A percentile compares a stretch with the other conserved stretches of the same genome.
phyloP scores from a whole-genome alignment of 768 basidiomycete species.

The Chiua virens region DNA sequence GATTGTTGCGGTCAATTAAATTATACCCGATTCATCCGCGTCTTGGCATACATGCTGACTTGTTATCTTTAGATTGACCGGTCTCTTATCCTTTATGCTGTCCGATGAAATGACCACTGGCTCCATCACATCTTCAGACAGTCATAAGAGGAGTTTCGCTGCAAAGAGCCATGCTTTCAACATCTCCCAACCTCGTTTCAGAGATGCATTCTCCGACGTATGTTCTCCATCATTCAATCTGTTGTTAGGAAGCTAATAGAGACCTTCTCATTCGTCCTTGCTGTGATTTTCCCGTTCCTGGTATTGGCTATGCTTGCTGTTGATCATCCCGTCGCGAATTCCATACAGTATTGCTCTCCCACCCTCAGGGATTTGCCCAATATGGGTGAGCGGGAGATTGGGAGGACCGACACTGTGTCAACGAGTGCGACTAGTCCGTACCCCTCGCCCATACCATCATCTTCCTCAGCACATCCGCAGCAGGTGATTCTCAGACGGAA shows the following conservation, averaged over 20 bases:
- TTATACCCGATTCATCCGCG: conserved; percentile 9
- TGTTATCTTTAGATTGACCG: conserved; percentile 67
- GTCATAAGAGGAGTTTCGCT: conserved; percentile 78
- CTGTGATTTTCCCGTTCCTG: conserved; percentile 19
- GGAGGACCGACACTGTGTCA: conserved; percentile 40
- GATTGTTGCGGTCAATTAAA: conserved; percentile 13
- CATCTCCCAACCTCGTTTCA: conserved; percentile 72
- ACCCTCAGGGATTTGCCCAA: conserved; percentile 78
- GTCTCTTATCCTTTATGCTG: conserved; percentile 92
- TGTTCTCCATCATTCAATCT: conserved; percentile 31
- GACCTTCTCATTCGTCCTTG: conserved; percentile 12
- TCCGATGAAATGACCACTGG: conserved; percentile 97
- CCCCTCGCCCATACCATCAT: conserved; percentile 13
- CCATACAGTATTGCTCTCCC: conserved; percentile 64
- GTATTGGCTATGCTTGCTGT: conserved; percentile 12
- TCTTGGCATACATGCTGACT: conserved; percentile 8
- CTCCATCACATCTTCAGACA: conserved; percentile 75
- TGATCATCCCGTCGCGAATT: conserved; percentile 19
- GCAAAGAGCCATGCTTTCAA: conserved; percentile 86
- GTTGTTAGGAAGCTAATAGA: conserved; percentile 23
- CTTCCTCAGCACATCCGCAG: conserved; percentile 21
- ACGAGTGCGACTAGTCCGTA: conserved; percentile 17
- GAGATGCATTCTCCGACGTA: conserved; percentile 87
- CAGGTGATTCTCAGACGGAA: conserved; percentile 21
- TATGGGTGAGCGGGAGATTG: conserved; percentile 84